Base-by-base conservation (phyloP, 2,329 filamentous ascomycete species). In the Fusarium brachygibbosum region DNA sequence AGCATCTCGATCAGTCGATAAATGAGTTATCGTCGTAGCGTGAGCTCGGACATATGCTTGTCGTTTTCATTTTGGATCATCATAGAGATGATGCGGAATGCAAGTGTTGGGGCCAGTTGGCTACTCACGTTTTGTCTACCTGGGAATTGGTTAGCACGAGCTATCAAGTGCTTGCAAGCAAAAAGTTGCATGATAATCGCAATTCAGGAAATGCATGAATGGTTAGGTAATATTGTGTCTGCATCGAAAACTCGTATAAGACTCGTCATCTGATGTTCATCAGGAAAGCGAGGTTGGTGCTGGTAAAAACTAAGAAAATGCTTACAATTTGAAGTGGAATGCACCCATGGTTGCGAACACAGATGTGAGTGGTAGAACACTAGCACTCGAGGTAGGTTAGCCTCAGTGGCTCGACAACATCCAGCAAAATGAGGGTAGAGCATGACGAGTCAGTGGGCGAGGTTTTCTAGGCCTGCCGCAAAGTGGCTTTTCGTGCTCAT, bases 401-500 rank as follows among this genome's bases (percentile, higher is more conserved):
- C 67, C 66, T 68, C 70, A 41, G 40, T 61, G 53, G 25, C 54
- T 55, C 59, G 12, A 50, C 10, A 7, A 19, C 35, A 44, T 66
- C 55, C 44, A 70, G 44, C 41, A 68, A 28, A 62, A 19, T 29
- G 49, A 45, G 29, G 23, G 31, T 42, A 40, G 56, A 68, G 48
- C 42, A 59, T 69, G 64, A 69, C 59, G 65, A 75, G 83, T 97
- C 94, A 97, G 94, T 95, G 92, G 94, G 93, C 93, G 90, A 97
- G 94, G 94, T 97, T 97, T 97, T 97, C 93, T 97, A 97, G 93
- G 94, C 94, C 93, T 97, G 93, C 93, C 93, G 82, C 93, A 93
- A 92, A 87, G 83, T 93, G 93, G 93, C 88, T 91, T 88, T 89
- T 94, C 92, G 70, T 78, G 85, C 94, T 93, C 93, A 89, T 89